Base-by-base conservation (phyloP, 2,329 filamentous ascomycete species). In the Whalleya microplaca region DNA sequence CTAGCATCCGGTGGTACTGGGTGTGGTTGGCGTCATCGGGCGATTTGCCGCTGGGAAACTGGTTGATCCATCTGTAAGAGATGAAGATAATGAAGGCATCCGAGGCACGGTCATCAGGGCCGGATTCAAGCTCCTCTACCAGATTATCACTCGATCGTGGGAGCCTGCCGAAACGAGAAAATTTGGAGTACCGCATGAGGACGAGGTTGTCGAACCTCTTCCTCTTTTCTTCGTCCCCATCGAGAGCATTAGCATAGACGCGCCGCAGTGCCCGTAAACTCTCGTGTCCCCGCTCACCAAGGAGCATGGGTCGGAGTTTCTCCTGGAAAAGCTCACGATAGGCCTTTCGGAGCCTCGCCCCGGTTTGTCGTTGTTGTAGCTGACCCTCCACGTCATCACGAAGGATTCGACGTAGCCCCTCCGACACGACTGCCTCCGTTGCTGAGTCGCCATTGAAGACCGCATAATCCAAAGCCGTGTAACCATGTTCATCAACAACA, bases 261-360 rank as follows among this genome's bases (percentile, higher is more conserved):
- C 47, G 52, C n/a, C 67, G 62, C 40, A 72, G 48, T 7, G 51
- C 48, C 10, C 62, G 59, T 1, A 68, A 27, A 20, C 56, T 58
- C n/a, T 63, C 54, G 2, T 23, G 40, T 9, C 51, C 55, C 21
- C 60, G 45, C 10, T 48, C 46, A n/a, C 10, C n/a, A 6, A 70
- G 61, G 1, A 76, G 66, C 10, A 71, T 63, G 1, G 71, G 72
- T 16, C 72, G 66, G 12, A 76, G 58, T n/a, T 65, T 65, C 32
- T 74, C 72, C 53, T 76, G 73, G 41, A 75, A 72, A 2, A 75
- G 37, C 48, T 74, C 68, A 1, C 72, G 64, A 48, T 76, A 75
- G 0, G 64, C 65, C 56, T 71, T 75, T 10, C 72, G 69, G 21
- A 75, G 58, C 4, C 48, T 55, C 2, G 73, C 63, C 18, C 71